Evolutionary conservation across 2,329 filamentous ascomycete genomes (phyloP), one percentile per base, ranked within the genome.

Genomic region (Ambrosiella xylebori): DNA sequence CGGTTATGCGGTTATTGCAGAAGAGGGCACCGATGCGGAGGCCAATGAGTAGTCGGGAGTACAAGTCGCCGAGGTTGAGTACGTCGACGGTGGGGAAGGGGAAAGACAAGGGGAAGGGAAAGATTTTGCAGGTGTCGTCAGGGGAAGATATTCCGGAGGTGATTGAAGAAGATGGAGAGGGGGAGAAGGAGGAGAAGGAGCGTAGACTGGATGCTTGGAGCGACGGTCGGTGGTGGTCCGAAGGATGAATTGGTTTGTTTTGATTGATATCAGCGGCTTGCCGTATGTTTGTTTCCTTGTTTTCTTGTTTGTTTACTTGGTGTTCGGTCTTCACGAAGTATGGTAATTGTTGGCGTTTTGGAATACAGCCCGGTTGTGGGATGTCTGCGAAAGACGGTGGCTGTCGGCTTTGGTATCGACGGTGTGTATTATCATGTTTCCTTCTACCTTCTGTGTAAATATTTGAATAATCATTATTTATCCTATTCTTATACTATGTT

Each of bases 231-330:
- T 57, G n/a, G 47, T 60, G 59, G 50, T 59, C 52, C 35, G 53
- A 56, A 35, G 44, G 51, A 12, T 38, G 45, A 27, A 45, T 12
- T 50, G 47, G 39, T 27, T 17, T 55, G 6, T 27, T 56, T 35
- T 50, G 47, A 35, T 51, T 59, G 57, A 59, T 59, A 59, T 59
- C 57, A 59, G 52, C 40, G 35, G 41, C 52, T 55, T 50, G 54
- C 45, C 9, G 47, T 36, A 38, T 49, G 37, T 54, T 54, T 60
- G 41, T 57, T 60, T 54, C 54, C 1, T 13, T 57, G 47, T 54
- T 47, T 15, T 8, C 36, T 17, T 19, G 5, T 19, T 38, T 52
- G 36, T 57, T 38, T 52, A 13, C 39, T 50, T 7, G 7, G 15
- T 7, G 27, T 41, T 27, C 7, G 27, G 13, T 38, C 40, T 40